Evolutionary conservation across 768 basidiomycete species (phyloP).

Genomic region (Kwoniella heveanensis): DNA sequence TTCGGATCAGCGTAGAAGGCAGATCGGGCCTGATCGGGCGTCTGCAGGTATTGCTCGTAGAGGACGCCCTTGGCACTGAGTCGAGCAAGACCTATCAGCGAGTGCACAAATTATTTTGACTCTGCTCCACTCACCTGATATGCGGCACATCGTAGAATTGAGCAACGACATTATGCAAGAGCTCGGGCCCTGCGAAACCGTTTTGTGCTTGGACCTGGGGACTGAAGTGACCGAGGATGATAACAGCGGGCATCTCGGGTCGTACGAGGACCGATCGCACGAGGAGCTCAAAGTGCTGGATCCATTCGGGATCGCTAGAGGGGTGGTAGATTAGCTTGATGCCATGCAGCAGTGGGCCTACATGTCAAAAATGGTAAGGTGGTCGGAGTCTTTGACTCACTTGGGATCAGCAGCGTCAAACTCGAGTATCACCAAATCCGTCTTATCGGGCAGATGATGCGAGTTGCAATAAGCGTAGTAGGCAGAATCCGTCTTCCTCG

Average conservation of each 20-base stretch:
- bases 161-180: conserved; percentile 84
- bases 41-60: conserved; percentile 77
- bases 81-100: not conserved
- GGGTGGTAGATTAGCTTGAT: not conserved
- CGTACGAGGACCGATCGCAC: conserved; percentile 87
- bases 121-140: conserved; percentile 61
- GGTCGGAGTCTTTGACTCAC: conserved; percentile 64
- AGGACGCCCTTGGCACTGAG: conserved; percentile 74
- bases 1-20: conserved; percentile 80
- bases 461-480: conserved; percentile 94
- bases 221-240: conserved; percentile 93
- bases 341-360: no score
- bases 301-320: conserved; percentile 67
- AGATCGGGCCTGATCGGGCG: conserved; percentile 65
- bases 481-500: conserved; percentile 84
- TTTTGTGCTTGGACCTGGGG: conserved; percentile 76
- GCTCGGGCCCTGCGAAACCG: conserved; percentile 87
- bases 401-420: conserved; percentile 86
- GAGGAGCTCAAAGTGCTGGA: conserved; percentile 87
- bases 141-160: conserved; percentile 98
- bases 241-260: conserved; percentile 84
- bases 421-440: conserved; percentile 92
- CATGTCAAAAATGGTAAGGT: not conserved
- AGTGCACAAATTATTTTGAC: conserved; percentile 1
- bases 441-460: conserved; percentile 89